These are phyloP conservation scores for Kwoniella dejecticola DNA, from an alignment of 768 basidiomycete genomes.

Conservation along the genomic window DNA sequence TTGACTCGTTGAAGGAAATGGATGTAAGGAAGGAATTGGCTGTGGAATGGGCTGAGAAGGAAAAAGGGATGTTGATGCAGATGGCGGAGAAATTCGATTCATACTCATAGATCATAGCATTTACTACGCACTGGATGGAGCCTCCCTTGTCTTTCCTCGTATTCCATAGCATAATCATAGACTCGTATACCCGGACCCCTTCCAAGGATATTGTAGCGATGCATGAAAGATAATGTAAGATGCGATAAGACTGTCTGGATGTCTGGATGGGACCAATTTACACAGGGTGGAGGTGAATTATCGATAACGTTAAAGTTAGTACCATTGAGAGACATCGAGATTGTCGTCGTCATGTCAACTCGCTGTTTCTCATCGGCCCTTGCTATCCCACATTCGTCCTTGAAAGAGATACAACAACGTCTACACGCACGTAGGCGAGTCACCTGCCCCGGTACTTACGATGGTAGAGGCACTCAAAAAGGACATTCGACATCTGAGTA, in stretches of 20 bases:
- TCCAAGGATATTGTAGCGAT: no score
- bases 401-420: no score
- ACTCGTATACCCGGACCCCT: no score
- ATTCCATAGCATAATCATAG: no score
- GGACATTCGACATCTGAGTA: conserved; percentile 1
- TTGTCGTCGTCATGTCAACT: neutral
- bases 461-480: neutral
- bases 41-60: conserved; percentile 56
- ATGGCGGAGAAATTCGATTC: conserved; percentile 29
- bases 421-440: no score
- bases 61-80: conserved; percentile 46
- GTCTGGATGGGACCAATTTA: neutral
- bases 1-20: conserved; percentile 65
- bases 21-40: conserved; percentile 64
- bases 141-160: neutral
- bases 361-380: neutral
- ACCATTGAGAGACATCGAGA: neutral
- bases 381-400: no score
- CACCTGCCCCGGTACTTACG: conserved; percentile 6
- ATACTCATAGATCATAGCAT: neutral
- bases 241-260: neutral
- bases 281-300: neutral
- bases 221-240: no score
- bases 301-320: neutral
- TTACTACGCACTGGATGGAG: neutral